These are phyloP conservation scores for Sporisorium reilianum DNA, from an alignment of 1,284 basidiomycete species.

Conservation along the genomic window DNA sequence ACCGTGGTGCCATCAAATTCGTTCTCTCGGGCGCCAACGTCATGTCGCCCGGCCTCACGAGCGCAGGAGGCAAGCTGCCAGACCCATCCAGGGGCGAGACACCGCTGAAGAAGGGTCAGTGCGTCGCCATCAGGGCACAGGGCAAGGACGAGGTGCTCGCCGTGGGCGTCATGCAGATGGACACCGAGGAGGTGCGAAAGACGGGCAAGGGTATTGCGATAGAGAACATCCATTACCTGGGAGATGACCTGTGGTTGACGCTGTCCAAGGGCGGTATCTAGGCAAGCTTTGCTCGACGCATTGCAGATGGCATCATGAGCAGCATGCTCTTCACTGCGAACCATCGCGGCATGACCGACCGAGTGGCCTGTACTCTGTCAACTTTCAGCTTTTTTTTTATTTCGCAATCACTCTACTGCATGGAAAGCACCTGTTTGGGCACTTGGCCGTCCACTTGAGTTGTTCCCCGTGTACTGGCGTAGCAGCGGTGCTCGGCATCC, in stretches of 20 bases:
- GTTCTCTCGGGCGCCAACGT: conserved; percentile 78
- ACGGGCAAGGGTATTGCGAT: conserved; percentile 92
- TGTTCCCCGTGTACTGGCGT: neutral
- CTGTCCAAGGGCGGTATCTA: conserved; percentile 52
- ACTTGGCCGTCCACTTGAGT: neutral
- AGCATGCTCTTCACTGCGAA: neutral
- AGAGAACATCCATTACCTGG: conserved; percentile 85
- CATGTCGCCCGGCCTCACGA: conserved; percentile 86
- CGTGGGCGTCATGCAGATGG: conserved; percentile 84
- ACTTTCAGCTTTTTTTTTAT: neutral
- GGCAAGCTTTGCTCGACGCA: too few species aligned
- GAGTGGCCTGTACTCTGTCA: neutral
- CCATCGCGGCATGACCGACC: neutral
- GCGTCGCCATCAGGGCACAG: conserved; percentile 91
- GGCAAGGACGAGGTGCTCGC: conserved; percentile 95
- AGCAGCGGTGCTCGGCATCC: neutral
- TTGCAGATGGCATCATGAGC: too few species aligned
- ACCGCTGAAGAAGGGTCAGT: conserved; percentile 77
- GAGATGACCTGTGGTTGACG: conserved; percentile 72
- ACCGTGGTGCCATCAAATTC: conserved; percentile 97
- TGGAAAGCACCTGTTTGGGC: neutral
- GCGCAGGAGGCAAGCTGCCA: conserved; percentile 88
- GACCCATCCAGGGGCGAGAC: conserved; percentile 73
- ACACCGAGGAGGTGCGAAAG: conserved; percentile 87
- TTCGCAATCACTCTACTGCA: conserved; percentile 2